Evolutionary conservation across 768 basidiomycete species (phyloP).

Genomic region (Bullera alba): DNA sequence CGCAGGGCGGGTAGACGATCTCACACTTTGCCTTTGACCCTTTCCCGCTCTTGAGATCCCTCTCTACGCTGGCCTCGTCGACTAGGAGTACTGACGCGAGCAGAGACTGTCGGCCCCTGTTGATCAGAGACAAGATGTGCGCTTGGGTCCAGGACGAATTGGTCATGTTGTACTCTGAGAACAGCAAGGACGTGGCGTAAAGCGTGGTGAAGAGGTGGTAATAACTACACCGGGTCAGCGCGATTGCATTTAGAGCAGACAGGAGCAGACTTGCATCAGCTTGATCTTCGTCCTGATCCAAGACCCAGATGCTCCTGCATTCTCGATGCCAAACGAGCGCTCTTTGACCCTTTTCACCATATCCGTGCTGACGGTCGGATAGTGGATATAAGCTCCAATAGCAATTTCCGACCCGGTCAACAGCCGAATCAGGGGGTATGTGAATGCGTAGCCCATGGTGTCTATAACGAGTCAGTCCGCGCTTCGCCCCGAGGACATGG

Average conservation of each 20-base stretch:
- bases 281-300: slow-evolving; percentile 56
- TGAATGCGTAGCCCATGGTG: slow-evolving; percentile 97
- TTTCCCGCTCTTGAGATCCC: slow-evolving; percentile 10
- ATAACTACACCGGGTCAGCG: slow-evolving; percentile 54
- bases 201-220: slow-evolving; percentile 80
- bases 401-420: slow-evolving; percentile 56
- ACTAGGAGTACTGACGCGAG: slow-evolving; percentile 27
- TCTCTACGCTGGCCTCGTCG: slow-evolving; percentile 14
- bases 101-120: slow-evolving; percentile 9
- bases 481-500: not conserved
- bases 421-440: slow-evolving; percentile 67
- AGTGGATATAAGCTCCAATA: slow-evolving; percentile 88
- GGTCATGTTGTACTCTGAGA: slow-evolving; percentile 65
- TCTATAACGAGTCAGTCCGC: slow-evolving; percentile 52
- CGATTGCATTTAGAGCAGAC: not conserved
- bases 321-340: slow-evolving; percentile 59
- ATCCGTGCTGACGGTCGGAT: slow-evolving; percentile 89
- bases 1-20: slow-evolving; percentile 88
- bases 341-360: slow-evolving; percentile 77
- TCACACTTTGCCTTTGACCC: slow-evolving; percentile 17
- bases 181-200: slow-evolving; percentile 67
- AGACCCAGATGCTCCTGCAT: slow-evolving; percentile 58
- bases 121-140: slow-evolving; percentile 70
- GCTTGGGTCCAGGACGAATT: slow-evolving; percentile 92
- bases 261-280: slow-evolving; percentile 53